phyloP scores from a whole-genome alignment of 2,329 filamentous ascomycete genomes.

The Graphilbum fragrans region DNA sequence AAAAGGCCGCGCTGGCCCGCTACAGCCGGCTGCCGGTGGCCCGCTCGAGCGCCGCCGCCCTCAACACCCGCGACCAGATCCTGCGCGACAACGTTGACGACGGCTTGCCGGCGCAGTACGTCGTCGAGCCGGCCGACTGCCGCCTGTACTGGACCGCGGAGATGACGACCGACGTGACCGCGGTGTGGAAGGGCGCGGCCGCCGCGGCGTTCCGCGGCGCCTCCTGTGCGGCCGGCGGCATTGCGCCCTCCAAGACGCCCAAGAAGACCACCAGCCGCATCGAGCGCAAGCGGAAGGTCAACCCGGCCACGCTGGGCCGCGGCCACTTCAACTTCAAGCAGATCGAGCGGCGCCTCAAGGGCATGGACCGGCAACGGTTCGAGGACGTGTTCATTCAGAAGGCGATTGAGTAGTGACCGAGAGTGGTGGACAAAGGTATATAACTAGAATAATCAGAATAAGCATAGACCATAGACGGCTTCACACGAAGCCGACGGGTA shows the following conservation, averaged over 20 bases:
- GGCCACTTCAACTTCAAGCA: slow-evolving; percentile 2
- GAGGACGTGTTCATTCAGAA: slow-evolving; percentile 7
- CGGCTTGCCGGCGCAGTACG: slow-evolving; percentile 32
- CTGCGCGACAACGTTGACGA: slow-evolving; percentile 20
- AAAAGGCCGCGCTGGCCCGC: slow-evolving; percentile 4
- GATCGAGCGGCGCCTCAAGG: background rate
- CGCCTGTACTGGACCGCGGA: slow-evolving; percentile 37
- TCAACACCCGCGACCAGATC: slow-evolving; percentile 29
- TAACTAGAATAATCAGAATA: background rate
- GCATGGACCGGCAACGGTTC: background rate
- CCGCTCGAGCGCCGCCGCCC: slow-evolving; percentile 6
- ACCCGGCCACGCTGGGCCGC: background rate
- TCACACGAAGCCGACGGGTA: too few species aligned
- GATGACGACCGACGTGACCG: slow-evolving; percentile 32
- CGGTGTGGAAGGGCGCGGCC: slow-evolving; percentile 33
- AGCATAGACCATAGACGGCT: too few species aligned
- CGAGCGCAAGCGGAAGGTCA: background rate
- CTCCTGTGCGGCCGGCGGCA: slow-evolving; percentile 5
- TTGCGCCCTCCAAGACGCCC: slow-evolving; percentile 1
- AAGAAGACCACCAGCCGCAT: background rate
- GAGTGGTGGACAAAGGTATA: background rate
- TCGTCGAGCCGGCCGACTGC: slow-evolving; percentile 36
- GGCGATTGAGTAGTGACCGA: slow-evolving; percentile 4
- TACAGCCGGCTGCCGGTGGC: slow-evolving; percentile 4
- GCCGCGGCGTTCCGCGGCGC: slow-evolving; percentile 20